Base-by-base conservation (phyloP, 2,329 filamentous ascomycete species). In the Cladosporium sp. region DNA sequence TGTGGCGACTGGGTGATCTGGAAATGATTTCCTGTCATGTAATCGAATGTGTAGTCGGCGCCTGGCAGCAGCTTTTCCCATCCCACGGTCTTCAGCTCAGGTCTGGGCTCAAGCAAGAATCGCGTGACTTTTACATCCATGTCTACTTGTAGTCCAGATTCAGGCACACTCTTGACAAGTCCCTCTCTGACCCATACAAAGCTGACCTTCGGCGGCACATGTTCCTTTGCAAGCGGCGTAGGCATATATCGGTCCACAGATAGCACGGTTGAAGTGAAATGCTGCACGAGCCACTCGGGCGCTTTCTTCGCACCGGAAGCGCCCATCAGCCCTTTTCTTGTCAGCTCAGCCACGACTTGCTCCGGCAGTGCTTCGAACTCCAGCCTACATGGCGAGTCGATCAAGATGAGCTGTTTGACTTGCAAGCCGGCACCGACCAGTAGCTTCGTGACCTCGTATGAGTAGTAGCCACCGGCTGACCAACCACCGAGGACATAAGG, bases 191-290 rank as follows among this genome's bases (percentile, higher is more conserved):
- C 66, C 69, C 69, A 70, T 39, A 70, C 65, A 52, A 70, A 69
- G 45, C 68, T 60, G 17, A 70, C 65, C 5, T 65, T 60, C 1
- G 57, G 25, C n/a, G 69, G 69, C 0, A 67, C 67, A n/a, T 67
- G 37, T 36, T 61, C 42, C 25, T 43, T 36, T 3, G 58, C 47
- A 51, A 71, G 25, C 4, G 68, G 59, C 2, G 60, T 63, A 1
- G 69, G 68, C 64, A 63, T 64, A 51, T 71, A 71, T 43, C 59
- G 61, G 12, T 70, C 67, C 25, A 92, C 77, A 15, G 86, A 86
- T 51, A 81, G 79, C 56, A 91, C 86, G n/a, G 85, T 85, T n/a
- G 86, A 84, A 0, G 84, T 81, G 71, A 91, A 91, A 73, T 92
- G 88, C 58, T 85, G 86, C 1, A 89, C 80, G 14, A 91, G 80